Evolutionary conservation across 768 basidiomycete genomes (phyloP), one percentile per base, ranked within the genome.

Genomic region (Russula abietina): DNA sequence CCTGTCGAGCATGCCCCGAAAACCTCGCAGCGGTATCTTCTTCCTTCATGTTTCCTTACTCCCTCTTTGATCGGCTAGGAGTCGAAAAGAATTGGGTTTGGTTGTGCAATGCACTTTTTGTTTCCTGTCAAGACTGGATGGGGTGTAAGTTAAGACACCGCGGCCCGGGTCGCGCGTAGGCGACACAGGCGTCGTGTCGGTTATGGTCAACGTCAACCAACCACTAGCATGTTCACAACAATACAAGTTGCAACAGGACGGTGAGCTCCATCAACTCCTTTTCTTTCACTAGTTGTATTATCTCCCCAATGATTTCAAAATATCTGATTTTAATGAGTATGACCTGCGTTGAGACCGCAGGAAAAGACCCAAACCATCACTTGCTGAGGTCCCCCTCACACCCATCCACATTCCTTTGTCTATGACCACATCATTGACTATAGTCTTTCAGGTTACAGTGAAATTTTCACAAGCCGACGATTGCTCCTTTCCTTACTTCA

Each of bases 321-420:
- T 68, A 70, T 65, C 69, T 71, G 70, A 71, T 70, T 71, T 70
- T 71, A 71, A 71, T 71, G 71, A 71, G 67, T 71, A 70, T 65
- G 71, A 71, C 69, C 66, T 67, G 71, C 68, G 24, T 57, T 61
- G 61, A 71, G 56, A 70, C 60, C 39, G 64, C 66, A 67, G 66
- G 56, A 61, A 41, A 61, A 33, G 64, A 66, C 46, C 53, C 43
- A 19, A 39, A n/a, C n/a, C 49, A n/a, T 41, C n/a, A 46, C 32
- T 36, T 61, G 26, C 62, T 67, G 65, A 68, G 65, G 59, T 55
- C 11, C 43, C 17, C 16, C 17, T 43, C n/a, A n/a, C n/a, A n/a
- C 49, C 16, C 26, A 3, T 58, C 16, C n/a, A 5, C 19, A 26
- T 55, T 3, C 32, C 17, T n/a, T 64, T 41, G 22, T 50, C 17